Percentiles rank a stretch among this genome's conserved stretches.
phyloP scores from a whole-genome alignment of 331 rosid species.

The Erythrophleum ivorense region DNA sequence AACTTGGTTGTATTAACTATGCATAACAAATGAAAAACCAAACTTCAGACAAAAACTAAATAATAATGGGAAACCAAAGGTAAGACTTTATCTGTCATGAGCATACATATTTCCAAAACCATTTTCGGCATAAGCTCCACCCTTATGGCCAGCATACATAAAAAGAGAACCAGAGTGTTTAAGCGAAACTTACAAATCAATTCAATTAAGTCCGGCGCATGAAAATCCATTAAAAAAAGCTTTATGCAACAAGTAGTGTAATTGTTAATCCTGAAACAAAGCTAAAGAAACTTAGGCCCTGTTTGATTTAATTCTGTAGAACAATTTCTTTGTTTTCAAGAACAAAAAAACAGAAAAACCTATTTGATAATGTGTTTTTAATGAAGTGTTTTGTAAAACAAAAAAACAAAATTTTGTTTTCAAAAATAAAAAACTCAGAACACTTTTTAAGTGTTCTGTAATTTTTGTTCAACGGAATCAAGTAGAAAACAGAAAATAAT shows the following conservation, averaged over 20 bases:
- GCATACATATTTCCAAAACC: slow-evolving; percentile 96
- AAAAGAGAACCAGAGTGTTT: slow-evolving; percentile 98
- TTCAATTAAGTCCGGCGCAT: slow-evolving; percentile 35
- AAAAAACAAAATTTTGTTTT: too few relatives aligned
- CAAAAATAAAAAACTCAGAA: too few relatives aligned
- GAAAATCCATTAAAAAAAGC: slow-evolving; percentile 36
- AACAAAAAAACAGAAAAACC: too few relatives aligned
- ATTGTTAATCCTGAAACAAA: slow-evolving; percentile 9
- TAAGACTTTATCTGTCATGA: slow-evolving; percentile 27
- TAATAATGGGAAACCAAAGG: slow-evolving; percentile 19
- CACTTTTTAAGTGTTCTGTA: too few relatives aligned
- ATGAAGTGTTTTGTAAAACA: too few relatives aligned
- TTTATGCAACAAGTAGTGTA: slow-evolving; percentile 22
- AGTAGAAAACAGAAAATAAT: too few relatives aligned
- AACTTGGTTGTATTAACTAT: too few relatives aligned
- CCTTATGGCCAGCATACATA: slow-evolving; percentile 95
- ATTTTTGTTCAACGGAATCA: too few relatives aligned
- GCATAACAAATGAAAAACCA: slow-evolving; percentile 4
- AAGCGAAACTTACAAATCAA: slow-evolving; percentile 85
- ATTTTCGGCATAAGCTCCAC: slow-evolving; percentile 98
- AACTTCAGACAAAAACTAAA: slow-evolving; percentile 19
- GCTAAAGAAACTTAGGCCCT: slow-evolving; percentile 19
- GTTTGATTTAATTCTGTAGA: too few relatives aligned
- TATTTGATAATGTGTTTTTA: too few relatives aligned
- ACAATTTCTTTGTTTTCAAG: too few relatives aligned